phyloP scores from a whole-genome alignment of 1,284 basidiomycete genomes.

The Rhodotorula glutinis region DNA sequence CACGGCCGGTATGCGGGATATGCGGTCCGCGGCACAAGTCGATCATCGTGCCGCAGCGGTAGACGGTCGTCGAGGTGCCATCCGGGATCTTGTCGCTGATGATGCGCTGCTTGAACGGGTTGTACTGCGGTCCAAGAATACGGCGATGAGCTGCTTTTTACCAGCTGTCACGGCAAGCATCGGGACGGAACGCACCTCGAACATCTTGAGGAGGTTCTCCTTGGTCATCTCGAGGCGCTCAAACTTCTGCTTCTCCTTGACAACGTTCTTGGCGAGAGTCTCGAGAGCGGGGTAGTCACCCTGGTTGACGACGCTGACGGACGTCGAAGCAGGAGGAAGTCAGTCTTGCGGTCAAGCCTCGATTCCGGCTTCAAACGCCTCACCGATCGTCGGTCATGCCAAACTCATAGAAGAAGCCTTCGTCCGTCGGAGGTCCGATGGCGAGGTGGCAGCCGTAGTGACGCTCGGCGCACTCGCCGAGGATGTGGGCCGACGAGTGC shows the following conservation, averaged over 20 bases:
- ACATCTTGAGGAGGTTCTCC: slow-evolving; percentile 94
- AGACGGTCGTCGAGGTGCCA: slow-evolving; percentile 94
- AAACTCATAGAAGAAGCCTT: slow-evolving; percentile 99
- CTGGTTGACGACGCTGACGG: slow-evolving; percentile 65
- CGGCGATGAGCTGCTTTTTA: no score
- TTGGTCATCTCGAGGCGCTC: slow-evolving; percentile 91
- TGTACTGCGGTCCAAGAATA: slow-evolving; percentile 66
- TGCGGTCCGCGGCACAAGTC: slow-evolving; percentile 97
- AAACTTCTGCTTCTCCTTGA: slow-evolving; percentile 97
- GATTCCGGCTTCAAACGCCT: slow-evolving; percentile 17
- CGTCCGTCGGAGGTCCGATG: slow-evolving; percentile 94
- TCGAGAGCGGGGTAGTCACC: slow-evolving; percentile 87
- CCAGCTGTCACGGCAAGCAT: slow-evolving; percentile 60
- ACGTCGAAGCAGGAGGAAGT: neutral
- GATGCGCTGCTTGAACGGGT: slow-evolving; percentile 97
- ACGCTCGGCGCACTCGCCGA: slow-evolving; percentile 95
- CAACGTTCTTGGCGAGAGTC: slow-evolving; percentile 76
- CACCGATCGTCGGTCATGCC: slow-evolving; percentile 59
- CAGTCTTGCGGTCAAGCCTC: neutral
- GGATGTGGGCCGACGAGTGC: slow-evolving; percentile 98
- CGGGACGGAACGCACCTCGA: slow-evolving; percentile 49
- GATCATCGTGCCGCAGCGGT: slow-evolving; percentile 97
- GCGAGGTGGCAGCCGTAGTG: slow-evolving; percentile 98
- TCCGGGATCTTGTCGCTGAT: slow-evolving; percentile 96
- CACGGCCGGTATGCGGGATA: slow-evolving; percentile 94